Evolutionary conservation across 345 rosid genomes (phyloP).

Genomic region (Populus simonii): DNA sequence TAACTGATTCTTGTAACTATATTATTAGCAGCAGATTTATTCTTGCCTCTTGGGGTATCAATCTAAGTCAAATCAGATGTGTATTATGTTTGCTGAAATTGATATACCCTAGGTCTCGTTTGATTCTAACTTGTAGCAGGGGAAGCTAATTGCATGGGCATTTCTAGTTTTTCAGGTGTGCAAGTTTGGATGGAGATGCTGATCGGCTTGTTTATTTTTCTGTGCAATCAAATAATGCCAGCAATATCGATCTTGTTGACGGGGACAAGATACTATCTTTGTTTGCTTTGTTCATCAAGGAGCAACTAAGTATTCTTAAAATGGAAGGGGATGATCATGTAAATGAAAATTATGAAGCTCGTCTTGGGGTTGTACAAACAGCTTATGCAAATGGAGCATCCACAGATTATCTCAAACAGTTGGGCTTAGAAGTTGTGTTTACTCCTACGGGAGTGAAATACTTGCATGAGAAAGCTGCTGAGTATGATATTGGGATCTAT

Average conservation of each 20-base stretch:
- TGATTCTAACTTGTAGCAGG: not conserved
- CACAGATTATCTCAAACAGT: conserved; percentile 57
- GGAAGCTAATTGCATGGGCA: conserved; percentile 29
- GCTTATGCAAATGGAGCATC: conserved; percentile 98
- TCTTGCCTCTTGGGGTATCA: not conserved
- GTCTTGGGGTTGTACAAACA: conserved; percentile 81
- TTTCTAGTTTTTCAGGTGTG: conserved; percentile 69
- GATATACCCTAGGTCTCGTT: not conserved
- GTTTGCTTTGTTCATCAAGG: conserved; percentile 77
- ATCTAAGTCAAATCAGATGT: not conserved
- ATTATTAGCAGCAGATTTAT: not conserved
- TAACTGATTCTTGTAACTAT: not conserved
- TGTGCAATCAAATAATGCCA: conserved; percentile 35
- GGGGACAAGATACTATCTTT: conserved; percentile 90
- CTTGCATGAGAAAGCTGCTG: conserved; percentile 76
- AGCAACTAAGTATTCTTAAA: conserved; percentile 54
- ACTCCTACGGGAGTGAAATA: conserved; percentile 89
- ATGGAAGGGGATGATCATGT: conserved; percentile 25
- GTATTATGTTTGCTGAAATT: not conserved
- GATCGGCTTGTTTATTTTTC: conserved; percentile 80
- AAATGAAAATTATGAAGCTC: conserved; percentile 32
- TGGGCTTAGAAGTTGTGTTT: conserved; percentile 66
- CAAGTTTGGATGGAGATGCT: conserved; percentile 96
- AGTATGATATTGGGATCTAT: conserved; percentile 85
- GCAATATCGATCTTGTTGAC: conserved; percentile 67